Evolutionary conservation across 2,329 filamentous ascomycete species (phyloP).

Genomic region (Colletotrichum coccodes): DNA sequence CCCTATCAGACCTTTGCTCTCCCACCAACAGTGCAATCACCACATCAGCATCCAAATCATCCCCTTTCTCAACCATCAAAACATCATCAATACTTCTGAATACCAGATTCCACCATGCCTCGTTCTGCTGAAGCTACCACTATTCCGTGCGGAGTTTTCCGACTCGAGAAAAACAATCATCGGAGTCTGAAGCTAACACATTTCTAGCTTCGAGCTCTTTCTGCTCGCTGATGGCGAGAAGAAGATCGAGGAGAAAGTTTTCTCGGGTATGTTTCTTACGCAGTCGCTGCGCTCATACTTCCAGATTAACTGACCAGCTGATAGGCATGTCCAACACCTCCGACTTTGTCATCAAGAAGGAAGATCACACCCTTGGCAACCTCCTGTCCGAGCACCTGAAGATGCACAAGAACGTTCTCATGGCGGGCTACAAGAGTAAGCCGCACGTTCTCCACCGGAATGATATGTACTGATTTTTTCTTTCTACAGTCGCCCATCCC

Average conservation of each 20-base stretch:
- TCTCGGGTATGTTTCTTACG: constrained; percentile 77
- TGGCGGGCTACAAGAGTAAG: constrained; percentile 91
- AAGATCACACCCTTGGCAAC: constrained; percentile 96
- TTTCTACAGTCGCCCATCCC: constrained; percentile 61
- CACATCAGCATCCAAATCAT: not conserved
- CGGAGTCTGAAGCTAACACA: not conserved
- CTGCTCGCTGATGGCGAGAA: constrained; percentile 88
- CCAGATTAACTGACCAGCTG: not conserved
- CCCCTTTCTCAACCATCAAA: not conserved
- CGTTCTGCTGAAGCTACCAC: not conserved
- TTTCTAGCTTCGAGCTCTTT: constrained; percentile 88
- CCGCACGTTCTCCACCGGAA: not conserved
- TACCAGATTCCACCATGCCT: not conserved
- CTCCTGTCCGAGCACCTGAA: constrained; percentile 87
- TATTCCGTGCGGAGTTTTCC: constrained; percentile 3
- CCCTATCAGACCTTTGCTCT: not conserved
- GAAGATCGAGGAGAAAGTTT: constrained; percentile 89
- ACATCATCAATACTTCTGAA: not conserved
- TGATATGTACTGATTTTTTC: constrained; percentile 27
- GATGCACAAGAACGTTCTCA: constrained; percentile 83
- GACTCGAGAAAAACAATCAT: not conserved
- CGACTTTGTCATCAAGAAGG: constrained; percentile 95
- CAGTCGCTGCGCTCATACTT: constrained; percentile 9
- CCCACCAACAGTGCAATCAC: not conserved
- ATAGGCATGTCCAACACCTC: constrained; percentile 92